These are phyloP conservation scores for Catharanthus roseus DNA, from an alignment of 257 asterid genomes.

Conservation along the genomic window DNA sequence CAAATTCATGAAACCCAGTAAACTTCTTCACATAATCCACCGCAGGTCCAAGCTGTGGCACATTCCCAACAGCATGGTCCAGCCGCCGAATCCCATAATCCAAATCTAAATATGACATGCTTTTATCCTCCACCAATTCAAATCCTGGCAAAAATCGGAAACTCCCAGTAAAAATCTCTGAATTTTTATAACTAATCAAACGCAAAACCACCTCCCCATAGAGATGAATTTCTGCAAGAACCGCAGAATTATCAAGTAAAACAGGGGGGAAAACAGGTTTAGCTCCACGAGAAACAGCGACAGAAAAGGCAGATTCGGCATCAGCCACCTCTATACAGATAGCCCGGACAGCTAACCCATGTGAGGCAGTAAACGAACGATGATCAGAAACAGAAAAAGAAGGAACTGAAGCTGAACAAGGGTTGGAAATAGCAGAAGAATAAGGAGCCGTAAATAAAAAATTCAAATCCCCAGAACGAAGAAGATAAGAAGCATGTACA, in stretches of 20 bases:
- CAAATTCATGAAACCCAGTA: slow-evolving; percentile 88
- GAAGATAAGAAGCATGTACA: slow-evolving; percentile 77
- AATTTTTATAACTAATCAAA: slow-evolving; percentile 36
- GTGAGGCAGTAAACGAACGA: slow-evolving; percentile 46
- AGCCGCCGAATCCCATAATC: slow-evolving; percentile 75
- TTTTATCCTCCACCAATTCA: slow-evolving; percentile 35
- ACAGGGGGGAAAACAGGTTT: slow-evolving; percentile 48
- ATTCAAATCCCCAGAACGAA: slow-evolving; percentile 63
- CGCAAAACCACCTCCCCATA: slow-evolving; percentile 79
- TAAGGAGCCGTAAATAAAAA: slow-evolving; percentile 86
- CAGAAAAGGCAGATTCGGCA: slow-evolving; percentile 49
- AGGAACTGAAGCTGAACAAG: slow-evolving; percentile 58
- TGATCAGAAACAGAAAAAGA: slow-evolving; percentile 44
- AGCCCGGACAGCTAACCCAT: slow-evolving; percentile 87
- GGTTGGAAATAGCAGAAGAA: slow-evolving; percentile 43
- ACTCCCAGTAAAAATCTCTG: background rate
- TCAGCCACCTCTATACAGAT: slow-evolving; percentile 56
- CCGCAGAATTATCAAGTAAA: slow-evolving; percentile 31
- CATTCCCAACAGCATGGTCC: slow-evolving; percentile 92
- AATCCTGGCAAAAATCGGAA: slow-evolving; percentile 55
- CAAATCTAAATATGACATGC: slow-evolving; percentile 34
- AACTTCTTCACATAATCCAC: slow-evolving; percentile 63
- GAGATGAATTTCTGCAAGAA: slow-evolving; percentile 61
- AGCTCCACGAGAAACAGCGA: slow-evolving; percentile 63
- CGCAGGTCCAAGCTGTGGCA: slow-evolving; percentile 52